Evolutionary conservation across 106 monocot genomes (phyloP), one percentile per base, ranked within the genome.

Genomic region (Apostasia shenzhenica): DNA sequence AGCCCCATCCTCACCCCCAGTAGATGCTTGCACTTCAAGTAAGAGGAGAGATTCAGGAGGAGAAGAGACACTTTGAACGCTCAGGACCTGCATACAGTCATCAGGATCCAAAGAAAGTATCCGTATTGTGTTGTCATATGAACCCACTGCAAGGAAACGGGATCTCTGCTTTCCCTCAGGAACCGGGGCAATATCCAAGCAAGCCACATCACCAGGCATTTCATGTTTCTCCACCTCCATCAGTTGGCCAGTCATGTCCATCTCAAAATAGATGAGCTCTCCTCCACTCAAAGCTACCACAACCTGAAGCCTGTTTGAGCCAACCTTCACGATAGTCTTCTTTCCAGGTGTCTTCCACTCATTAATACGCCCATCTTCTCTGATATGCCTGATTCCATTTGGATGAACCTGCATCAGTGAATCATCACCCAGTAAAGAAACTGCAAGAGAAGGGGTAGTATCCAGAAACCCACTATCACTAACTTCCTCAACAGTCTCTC

Each of bases 341-440:
- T 97, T 97, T 4, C 97, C 97, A 12, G 97, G 97, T 9, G 97
- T 97, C 71, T 82, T 92, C 97, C 97, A 97, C 81, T 97, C 97
- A 69, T 97, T 97, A 43, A 92, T 85, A 81, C 97, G 89, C 1
- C 97, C 92, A 73, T 92, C 97, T 65, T 97, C 97, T 70, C 97
- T 80, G 11, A 97, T 97, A 57, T 97, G 97, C 57, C 97, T 67
- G 53, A 97, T 97, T 4, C 97, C 97, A 82, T 85, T 97, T 0
- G 97, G 97, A 79, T 97, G 97, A 14, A 97, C 92, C 82, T 97
- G 97, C 97, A 97, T 92, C 51, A 97, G 75, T 26, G 97, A 97
- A 74, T 97, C 97, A 66, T 97, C 92, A 2, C 97, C 97, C 1
- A 97, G 79, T 41, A 92, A 77, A 0, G 97, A 89, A 40, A 97